Evolutionary conservation across 2,329 filamentous ascomycete species (phyloP), one percentile per base, ranked within the genome.

Genomic region (Apiospora marii): DNA sequence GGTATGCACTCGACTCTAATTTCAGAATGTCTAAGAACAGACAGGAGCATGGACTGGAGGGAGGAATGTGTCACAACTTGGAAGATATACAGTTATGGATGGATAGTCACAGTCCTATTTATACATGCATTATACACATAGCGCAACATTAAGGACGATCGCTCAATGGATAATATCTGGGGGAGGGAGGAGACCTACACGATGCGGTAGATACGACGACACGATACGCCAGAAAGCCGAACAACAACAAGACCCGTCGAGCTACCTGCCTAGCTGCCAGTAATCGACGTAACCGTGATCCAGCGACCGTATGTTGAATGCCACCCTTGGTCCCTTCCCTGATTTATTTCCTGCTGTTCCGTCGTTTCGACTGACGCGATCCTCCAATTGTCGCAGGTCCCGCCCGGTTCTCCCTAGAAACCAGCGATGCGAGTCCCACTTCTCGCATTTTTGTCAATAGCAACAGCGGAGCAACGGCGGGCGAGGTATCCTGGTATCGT

Each of bases 381-480:
- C 58, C 58, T n/a, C 58, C 58, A 64, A 64, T 64, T 64, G 58
- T 64, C 58, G 58, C 58, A 64, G 58, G 58, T 64, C 58, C 58
- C 58, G 58, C 58, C 22, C 58, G 22, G 34, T 64, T 64, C 58
- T 64, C 78, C 78, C 80, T 78, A 71, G 30, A 71, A 74, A 74
- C 74, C 78, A 77, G 79, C 76, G 71, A 74, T 88, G 58, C 34
- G n/a, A 64, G 58, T 41, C 58, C 58, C 58, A 64, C 58, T 41
- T 64, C 19, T 64, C 19, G 58, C 58, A 64, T 41, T 64, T 64
- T 64, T 85, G 89, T 89, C 86, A 89, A 75, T 81, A 79, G 84
- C 86, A 89, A 90, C 88, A 79, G 81, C 87, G 76, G 81, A 77
- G 88, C 89, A 92, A 92, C 90, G 79, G 78, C 34, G 19, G 34